Evolutionary conservation across 352 stramenopile genomes (phyloP), one percentile per base, ranked within the genome.

Genomic region (Phytophthora hybrid): DNA sequence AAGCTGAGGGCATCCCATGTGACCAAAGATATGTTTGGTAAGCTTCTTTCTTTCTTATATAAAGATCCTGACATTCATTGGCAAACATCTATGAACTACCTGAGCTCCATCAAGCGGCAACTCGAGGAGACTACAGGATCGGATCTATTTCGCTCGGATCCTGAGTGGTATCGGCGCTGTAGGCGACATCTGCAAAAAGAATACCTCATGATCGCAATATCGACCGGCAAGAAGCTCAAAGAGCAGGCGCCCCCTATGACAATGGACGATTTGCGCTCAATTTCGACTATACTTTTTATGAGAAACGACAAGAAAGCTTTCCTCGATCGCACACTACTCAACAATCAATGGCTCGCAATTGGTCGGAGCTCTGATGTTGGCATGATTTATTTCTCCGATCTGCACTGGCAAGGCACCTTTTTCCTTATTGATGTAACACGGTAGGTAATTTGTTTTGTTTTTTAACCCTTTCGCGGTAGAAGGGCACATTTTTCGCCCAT

Each of bases 31-130:
- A 53, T 53, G 46, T 26, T 53, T 53, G 46, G 46, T 26, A 29
- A 53, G 9, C n/a, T 53, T 26, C 18, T 23, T 13, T 29, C 46
- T 11, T 53, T 53, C n/a, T 26, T 53, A 18, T 26, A 16, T 26
- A 53, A 53, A 29, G 46, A 53, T 26, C n/a, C 46, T 29, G 16
- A 53, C 18, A 53, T 57, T 19, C 31, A 61, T n/a, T 44, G 63
- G n/a, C 63, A 66, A 29, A 54, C 55, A n/a, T 65, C 55, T 23
- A 71, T 60, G 64, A 66, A 19, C 47, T 71, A 65, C 8, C 44
- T 71, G 44, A 64, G 31, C 41, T 71, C 37, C 11, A 59, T 64
- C 44, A 69, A 70, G 41, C 32, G 23, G 7, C 63, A 63, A n/a
- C 26, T 58, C 2, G 52, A 69, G 19, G 55, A 55, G 16, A 55